These are phyloP conservation scores for Chaetomiaceae sp. DNA, from an alignment of 2,329 filamentous ascomycete genomes.

Conservation along the genomic window DNA sequence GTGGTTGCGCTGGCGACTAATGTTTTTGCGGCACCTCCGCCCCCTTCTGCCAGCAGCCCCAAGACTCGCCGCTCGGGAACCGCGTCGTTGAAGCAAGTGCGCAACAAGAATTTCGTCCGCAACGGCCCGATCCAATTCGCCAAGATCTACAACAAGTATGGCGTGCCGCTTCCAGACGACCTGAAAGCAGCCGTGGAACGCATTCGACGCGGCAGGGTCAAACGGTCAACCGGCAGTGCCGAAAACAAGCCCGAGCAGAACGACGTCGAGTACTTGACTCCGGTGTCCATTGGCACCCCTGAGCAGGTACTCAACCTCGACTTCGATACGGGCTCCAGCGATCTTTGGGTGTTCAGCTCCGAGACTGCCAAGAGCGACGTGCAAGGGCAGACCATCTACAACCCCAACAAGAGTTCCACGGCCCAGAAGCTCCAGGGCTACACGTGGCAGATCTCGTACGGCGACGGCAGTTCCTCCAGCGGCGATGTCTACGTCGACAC, in stretches of 20 bases:
- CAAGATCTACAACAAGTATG: constrained; percentile 37
- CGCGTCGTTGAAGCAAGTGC: constrained; percentile 34
- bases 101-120: constrained; percentile 33
- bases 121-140: constrained; percentile 34
- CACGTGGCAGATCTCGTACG: constrained; percentile 40
- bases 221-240: constrained; percentile 28
- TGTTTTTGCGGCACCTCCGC: constrained; percentile 4
- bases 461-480: constrained; percentile 38
- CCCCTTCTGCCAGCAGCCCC: background rate
- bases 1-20: background rate
- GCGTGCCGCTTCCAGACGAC: constrained; percentile 30
- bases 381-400: constrained; percentile 37
- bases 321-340: constrained; percentile 32
- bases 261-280: constrained; percentile 37
- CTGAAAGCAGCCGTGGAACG: constrained; percentile 28
- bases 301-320: constrained; percentile 29
- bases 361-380: constrained; percentile 31
- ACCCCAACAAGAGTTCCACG: constrained; percentile 36
- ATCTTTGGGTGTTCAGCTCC: constrained; percentile 44
- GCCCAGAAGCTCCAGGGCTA: constrained; percentile 35
- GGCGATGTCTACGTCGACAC: constrained; percentile 42
- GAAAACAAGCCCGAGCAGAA: constrained; percentile 26
- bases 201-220: constrained; percentile 6
- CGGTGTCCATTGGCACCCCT: constrained; percentile 38
- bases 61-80: constrained; percentile 9